phyloP scores from a whole-genome alignment of 1,284 basidiomycete genomes.

The Amylostereum chailletii region DNA sequence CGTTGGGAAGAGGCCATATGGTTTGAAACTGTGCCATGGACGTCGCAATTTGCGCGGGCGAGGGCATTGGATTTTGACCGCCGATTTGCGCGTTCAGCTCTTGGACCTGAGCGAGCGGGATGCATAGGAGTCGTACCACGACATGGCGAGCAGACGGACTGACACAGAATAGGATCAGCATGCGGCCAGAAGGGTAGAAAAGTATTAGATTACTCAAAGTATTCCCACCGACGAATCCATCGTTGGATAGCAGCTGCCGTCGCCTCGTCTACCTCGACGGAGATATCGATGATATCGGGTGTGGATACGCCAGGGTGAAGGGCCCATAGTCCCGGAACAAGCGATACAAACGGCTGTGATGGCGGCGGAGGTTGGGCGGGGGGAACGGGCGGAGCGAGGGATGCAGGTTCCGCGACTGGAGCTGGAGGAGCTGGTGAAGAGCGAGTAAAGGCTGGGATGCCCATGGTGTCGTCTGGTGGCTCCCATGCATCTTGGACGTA shows the following conservation, averaged over 20 bases:
- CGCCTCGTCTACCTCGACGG: constrained; percentile 26
- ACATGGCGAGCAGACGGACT: constrained; percentile 16
- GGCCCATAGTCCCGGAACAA: constrained; percentile 33
- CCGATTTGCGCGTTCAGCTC: constrained; percentile 19
- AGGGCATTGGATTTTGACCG: constrained; percentile 9
- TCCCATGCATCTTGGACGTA: too few species aligned
- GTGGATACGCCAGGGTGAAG: constrained; percentile 21
- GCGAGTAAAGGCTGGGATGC: neutral
- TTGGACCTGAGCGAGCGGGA: constrained; percentile 22
- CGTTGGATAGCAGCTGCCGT: constrained; percentile 18
- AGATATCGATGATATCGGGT: constrained; percentile 20
- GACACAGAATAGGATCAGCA: constrained; percentile 11
- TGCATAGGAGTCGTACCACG: constrained; percentile 31
- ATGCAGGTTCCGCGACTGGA: neutral
- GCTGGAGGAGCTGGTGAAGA: neutral
- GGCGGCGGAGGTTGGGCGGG: neutral
- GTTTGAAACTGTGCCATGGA: constrained; percentile 25
- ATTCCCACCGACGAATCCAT: constrained; percentile 15
- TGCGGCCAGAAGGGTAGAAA: constrained; percentile 5
- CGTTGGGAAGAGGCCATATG: constrained; percentile 35
- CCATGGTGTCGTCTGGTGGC: neutral
- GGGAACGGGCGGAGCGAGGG: neutral
- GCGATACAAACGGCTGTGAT: neutral
- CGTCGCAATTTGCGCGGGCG: constrained; percentile 22
- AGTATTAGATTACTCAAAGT: constrained; percentile 17